phyloP scores from a whole-genome alignment of 495 filamentous ascomycete species.

The Trichoderma orchidacearum region DNA sequence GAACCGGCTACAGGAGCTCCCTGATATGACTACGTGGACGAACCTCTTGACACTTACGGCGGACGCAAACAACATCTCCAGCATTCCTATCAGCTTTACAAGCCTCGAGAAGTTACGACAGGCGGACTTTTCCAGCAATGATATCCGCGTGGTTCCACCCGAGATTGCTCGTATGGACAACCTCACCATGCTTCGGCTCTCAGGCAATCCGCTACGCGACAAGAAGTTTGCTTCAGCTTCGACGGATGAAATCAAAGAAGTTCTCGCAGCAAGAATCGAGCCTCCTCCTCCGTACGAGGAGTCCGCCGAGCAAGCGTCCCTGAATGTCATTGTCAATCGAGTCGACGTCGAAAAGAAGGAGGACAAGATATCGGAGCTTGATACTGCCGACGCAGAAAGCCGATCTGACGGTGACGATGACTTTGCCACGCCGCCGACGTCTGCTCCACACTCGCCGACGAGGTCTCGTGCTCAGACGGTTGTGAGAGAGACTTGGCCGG shows the following conservation, averaged over 20 bases:
- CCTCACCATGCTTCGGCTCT: slow-evolving; percentile 56
- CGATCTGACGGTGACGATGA: slow-evolving; percentile 55
- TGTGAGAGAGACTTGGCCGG: slow-evolving; percentile 37
- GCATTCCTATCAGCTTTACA: slow-evolving; percentile 62
- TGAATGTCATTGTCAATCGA: neutral
- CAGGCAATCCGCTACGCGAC: slow-evolving; percentile 77
- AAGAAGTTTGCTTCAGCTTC: slow-evolving; percentile 69
- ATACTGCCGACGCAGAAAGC: slow-evolving; percentile 20
- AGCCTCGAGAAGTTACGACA: slow-evolving; percentile 50
- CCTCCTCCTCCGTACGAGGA: slow-evolving; percentile 23
- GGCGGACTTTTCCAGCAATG: slow-evolving; percentile 73
- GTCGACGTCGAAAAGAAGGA: neutral
- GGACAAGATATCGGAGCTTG: neutral
- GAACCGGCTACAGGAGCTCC: slow-evolving; percentile 63
- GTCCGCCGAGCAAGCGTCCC: neutral
- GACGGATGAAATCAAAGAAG: slow-evolving; percentile 69
- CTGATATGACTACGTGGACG: slow-evolving; percentile 57
- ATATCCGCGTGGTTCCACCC: slow-evolving; percentile 60
- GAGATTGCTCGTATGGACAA: slow-evolving; percentile 69
- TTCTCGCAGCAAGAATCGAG: slow-evolving; percentile 55
- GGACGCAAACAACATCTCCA: slow-evolving; percentile 65
- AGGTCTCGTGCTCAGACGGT: slow-evolving; percentile 26
- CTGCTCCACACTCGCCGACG: slow-evolving; percentile 28
- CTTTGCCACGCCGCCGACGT: slow-evolving; percentile 39
- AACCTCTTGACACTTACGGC: slow-evolving; percentile 58